Conservation (phyloP, 192 early-diverging fungal species). For the Powellomyces hirtus region DNA sequence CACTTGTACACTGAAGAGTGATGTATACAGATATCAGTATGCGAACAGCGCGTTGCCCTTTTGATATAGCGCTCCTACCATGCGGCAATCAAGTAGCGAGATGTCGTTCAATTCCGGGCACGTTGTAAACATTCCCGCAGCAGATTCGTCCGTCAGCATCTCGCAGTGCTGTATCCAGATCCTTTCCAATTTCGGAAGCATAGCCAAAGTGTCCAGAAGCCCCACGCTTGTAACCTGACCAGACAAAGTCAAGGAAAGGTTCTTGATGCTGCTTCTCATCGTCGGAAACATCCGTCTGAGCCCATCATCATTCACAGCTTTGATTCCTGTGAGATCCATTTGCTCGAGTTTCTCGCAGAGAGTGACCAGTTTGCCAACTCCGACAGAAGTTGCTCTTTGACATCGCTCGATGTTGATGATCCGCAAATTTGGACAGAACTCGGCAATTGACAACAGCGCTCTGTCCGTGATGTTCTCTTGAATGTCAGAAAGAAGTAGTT, state of each 20-base stretch:
- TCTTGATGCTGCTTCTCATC: background rate
- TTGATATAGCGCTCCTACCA: background rate
- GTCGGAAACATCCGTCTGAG: constrained; percentile 4
- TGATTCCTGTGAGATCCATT: constrained; percentile 20
- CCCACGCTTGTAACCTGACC: constrained; percentile 4
- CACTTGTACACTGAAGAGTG: constrained; percentile 7
- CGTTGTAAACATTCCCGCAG: background rate
- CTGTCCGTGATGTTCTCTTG: constrained; percentile 1
- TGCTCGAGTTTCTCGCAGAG: constrained; percentile 12
- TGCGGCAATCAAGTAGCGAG: constrained; percentile 20
- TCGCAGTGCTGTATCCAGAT: constrained; percentile 23
- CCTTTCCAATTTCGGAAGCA: constrained; percentile 4
- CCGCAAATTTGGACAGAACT: constrained; percentile 6
- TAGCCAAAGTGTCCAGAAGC: background rate
- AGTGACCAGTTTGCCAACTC: constrained; percentile 8
- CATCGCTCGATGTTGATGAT: constrained; percentile 19
- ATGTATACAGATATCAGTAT: background rate
- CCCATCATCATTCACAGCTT: background rate
- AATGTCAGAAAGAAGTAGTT: constrained; percentile 7
- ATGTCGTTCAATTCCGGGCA: constrained; percentile 18
- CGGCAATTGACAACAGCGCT: background rate
- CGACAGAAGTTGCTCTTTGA: background rate
- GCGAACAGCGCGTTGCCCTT: background rate
- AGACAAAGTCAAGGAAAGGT: constrained; percentile 8
- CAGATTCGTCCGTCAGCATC: constrained; percentile 7